Conservation (phyloP, 495 filamentous ascomycete genomes). For the Evernia prunastri region DNA sequence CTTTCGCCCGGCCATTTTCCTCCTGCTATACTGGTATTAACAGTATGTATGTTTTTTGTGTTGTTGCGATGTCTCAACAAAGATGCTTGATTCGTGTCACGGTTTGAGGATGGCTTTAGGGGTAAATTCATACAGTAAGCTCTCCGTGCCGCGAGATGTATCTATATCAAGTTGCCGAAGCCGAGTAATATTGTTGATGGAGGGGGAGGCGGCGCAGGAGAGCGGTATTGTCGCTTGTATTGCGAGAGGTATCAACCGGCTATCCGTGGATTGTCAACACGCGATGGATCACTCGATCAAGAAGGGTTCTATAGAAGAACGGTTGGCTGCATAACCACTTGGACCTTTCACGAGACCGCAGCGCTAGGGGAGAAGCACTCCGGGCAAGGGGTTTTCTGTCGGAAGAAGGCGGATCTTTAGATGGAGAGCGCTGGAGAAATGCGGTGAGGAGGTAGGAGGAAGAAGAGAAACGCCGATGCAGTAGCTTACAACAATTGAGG, state of each 20-base stretch:
- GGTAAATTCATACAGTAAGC: conserved; percentile 13
- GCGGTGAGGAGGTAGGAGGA: background rate
- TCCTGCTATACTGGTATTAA: background rate
- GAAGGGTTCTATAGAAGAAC: conserved; percentile 7
- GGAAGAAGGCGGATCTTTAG: background rate
- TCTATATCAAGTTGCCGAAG: background rate
- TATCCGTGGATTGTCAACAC: background rate
- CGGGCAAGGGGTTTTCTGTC: background rate
- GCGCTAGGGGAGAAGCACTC: background rate
- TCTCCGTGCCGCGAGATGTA: conserved; percentile 10
- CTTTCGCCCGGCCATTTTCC: background rate
- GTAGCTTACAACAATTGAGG: background rate
- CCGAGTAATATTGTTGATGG: conserved; percentile 1
- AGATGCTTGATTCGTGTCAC: background rate
- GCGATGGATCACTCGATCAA: conserved; percentile 5
- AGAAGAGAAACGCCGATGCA: background rate
- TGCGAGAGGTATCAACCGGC: conserved; percentile 11
- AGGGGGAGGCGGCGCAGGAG: conserved; percentile 14
- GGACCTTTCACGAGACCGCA: conserved; percentile 11
- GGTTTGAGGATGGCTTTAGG: background rate
- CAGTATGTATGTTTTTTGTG: background rate
- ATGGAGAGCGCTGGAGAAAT: background rate
- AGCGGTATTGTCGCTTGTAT: conserved; percentile 1
- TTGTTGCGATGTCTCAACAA: background rate
- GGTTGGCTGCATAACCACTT: conserved; percentile 14